phyloP scores from a whole-genome alignment of 768 basidiomycete species.

The Termitomyces sp. region DNA sequence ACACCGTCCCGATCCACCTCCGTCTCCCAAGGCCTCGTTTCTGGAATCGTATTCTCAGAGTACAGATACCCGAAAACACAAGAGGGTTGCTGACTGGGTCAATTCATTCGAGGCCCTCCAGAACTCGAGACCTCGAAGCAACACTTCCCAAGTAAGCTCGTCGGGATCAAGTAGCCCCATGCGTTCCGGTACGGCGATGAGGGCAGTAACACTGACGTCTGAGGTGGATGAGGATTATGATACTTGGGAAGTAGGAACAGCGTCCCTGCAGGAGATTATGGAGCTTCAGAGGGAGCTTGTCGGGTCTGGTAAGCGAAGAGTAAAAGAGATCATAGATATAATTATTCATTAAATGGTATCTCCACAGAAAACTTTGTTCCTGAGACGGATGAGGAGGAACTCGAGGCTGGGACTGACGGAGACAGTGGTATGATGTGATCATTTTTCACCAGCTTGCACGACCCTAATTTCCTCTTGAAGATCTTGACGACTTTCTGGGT shows the following conservation, averaged over 20 bases:
- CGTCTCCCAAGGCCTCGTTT: neutral
- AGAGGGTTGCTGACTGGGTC: conserved; percentile 12
- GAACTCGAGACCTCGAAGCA: neutral
- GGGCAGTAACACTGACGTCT: neutral
- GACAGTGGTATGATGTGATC: conserved; percentile 1
- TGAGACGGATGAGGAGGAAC: conserved; percentile 4
- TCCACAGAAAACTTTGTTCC: conserved; percentile 7
- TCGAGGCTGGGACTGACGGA: neutral
- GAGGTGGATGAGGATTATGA: conserved; percentile 14
- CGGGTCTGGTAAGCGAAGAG: conserved; percentile 7
- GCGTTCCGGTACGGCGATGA: neutral
- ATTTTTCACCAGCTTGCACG: neutral
- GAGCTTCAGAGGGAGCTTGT: conserved; percentile 11
- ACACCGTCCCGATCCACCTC: neutral
- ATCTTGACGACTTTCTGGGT: conserved; percentile 1
- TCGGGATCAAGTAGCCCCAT: neutral
- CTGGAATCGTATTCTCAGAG: conserved; percentile 3
- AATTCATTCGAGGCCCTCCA: neutral
- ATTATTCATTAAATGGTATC: neutral
- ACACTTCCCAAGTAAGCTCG: neutral
- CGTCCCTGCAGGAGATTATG: conserved; percentile 17
- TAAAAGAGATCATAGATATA: neutral
- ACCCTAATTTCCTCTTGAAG: neutral
- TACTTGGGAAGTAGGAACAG: conserved; percentile 22
- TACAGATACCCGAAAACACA: conserved; percentile 9